phyloP scores from a whole-genome alignment of 108 stramenopile species.

The Aurantiochytrium sp. region DNA sequence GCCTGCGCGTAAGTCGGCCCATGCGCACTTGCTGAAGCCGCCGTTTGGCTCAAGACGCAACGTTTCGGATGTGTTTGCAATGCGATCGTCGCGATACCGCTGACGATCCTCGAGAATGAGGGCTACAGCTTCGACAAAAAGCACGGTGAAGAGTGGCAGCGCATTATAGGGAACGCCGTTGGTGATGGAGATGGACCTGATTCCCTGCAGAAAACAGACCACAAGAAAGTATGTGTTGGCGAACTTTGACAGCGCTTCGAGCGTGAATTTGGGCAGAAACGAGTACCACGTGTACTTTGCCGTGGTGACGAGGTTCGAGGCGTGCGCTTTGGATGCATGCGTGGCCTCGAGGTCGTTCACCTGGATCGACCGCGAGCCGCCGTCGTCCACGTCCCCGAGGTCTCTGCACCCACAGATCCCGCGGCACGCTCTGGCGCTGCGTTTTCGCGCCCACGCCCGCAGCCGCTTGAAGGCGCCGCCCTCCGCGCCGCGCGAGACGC shows the following conservation, averaged over 20 bases:
- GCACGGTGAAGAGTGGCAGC: conserved; percentile 20
- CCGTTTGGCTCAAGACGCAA: conserved; percentile 21
- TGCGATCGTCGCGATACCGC: conserved; percentile 13
- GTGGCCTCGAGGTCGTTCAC: background rate
- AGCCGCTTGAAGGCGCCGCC: no score
- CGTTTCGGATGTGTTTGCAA: background rate
- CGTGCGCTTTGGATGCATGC: background rate
- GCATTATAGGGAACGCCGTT: conserved; percentile 24
- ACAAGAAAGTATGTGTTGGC: conserved; percentile 31
- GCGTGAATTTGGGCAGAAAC: conserved; percentile 21
- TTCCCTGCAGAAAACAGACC: conserved; percentile 24
- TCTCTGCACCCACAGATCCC: no score
- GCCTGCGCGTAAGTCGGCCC: conserved; percentile 68
- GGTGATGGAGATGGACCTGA: conserved; percentile 24
- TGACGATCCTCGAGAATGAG: conserved; percentile 23
- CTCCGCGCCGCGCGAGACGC: no score
- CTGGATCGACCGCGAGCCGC: background rate
- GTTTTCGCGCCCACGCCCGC: no score
- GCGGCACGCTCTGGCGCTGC: no score
- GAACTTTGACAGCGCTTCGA: background rate
- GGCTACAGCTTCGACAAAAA: conserved; percentile 23
- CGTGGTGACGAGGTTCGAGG: conserved; percentile 3
- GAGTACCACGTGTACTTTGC: conserved; percentile 19
- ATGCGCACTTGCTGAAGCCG: conserved; percentile 35
- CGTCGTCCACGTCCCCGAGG: background rate